Base-by-base conservation (phyloP, 2,329 filamentous ascomycete genomes). In the Phoma sp. region DNA sequence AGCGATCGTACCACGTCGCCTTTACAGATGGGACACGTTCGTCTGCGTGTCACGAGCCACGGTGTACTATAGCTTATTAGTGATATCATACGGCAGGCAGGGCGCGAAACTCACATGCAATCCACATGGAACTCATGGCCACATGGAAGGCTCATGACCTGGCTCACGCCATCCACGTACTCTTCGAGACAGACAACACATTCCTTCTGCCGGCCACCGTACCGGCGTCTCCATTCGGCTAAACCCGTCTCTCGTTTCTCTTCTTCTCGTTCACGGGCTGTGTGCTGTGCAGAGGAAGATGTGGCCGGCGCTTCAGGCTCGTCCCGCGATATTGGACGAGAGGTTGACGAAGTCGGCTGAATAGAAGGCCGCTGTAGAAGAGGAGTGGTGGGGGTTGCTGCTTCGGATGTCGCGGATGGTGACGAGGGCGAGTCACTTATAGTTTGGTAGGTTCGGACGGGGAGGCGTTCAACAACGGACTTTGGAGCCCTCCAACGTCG, bases 21-120 rank as follows among this genome's bases (percentile, higher is more conserved):
- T 79, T 99, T 99, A 80, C 95, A 99, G 57, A 99, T 98, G 0
- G 95, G 95, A 69, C 95, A 99, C n/a, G 95, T 99, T 60, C 95
- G 88, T 61, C 95, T 89, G 43, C 94, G 88, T 15, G 93, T 98
- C 0, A 94, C 97, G 47, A 99, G 81, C 95, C 95, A 99, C 2
- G 95, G 95, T 4, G 95, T 98, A 72, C 92, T 96, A 61, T 24
- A 32, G 12, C 27, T 43, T 58, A 68, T 67, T 68, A 72, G 60
- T 55, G 61, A 62, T 2, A 13, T 2, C 13, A 7, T 19, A n/a
- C 8, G n/a, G 15, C 12, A n/a, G 21, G 25, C n/a, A 33, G 13
- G 13, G 41, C 2, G 8, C 10, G 15, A 51, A 43, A 89, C 92
- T 88, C 79, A 96, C 92, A 99, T 98, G 92, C 95, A 99, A 73